Conservation (phyloP, 192 early-diverging fungal genomes). For the Geranomyces michiganensis region DNA sequence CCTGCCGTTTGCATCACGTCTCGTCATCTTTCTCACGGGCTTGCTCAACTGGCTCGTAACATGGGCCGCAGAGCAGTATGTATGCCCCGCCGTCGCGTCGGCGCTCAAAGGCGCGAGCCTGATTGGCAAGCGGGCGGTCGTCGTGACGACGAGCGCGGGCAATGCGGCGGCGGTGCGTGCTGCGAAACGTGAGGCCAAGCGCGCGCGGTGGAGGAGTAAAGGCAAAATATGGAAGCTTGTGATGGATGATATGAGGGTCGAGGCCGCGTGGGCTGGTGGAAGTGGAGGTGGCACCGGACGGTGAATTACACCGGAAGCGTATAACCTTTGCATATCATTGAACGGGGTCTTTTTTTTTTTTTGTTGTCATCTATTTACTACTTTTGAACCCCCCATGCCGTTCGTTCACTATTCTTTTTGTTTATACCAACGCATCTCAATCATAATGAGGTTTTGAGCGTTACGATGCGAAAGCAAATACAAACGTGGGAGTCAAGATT, state of each 20-base stretch:
- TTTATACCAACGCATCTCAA: too few relatives aligned
- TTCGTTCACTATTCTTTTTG: too few relatives aligned
- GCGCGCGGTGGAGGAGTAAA: slow-evolving; percentile 42
- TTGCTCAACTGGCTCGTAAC: slow-evolving; percentile 58
- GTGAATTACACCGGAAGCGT: too few relatives aligned
- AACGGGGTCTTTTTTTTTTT: too few relatives aligned
- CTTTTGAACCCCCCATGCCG: too few relatives aligned
- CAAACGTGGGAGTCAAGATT: too few relatives aligned
- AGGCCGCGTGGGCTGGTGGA: slow-evolving; percentile 4
- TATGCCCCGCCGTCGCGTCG: slow-evolving; percentile 39
- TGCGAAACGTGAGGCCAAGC: slow-evolving; percentile 22
- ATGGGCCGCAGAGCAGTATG: slow-evolving; percentile 41
- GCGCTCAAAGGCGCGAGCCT: slow-evolving; percentile 12
- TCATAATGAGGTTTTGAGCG: too few relatives aligned
- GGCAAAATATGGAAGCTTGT: slow-evolving; percentile 52
- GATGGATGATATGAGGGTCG: slow-evolving; percentile 38
- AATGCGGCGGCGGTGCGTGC: slow-evolving; percentile 2
- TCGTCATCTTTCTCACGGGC: slow-evolving; percentile 62
- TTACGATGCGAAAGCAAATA: too few relatives aligned
- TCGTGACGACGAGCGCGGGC: slow-evolving; percentile 15
- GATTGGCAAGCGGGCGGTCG: slow-evolving; percentile 17
- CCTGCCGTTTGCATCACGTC: slow-evolving; percentile 47
- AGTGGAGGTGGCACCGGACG: too few relatives aligned
- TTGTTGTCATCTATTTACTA: too few relatives aligned
- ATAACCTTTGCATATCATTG: too few relatives aligned